These are phyloP conservation scores for Cryptococcus sp. DNA, from an alignment of 1,284 basidiomycete species.

Conservation along the genomic window DNA sequence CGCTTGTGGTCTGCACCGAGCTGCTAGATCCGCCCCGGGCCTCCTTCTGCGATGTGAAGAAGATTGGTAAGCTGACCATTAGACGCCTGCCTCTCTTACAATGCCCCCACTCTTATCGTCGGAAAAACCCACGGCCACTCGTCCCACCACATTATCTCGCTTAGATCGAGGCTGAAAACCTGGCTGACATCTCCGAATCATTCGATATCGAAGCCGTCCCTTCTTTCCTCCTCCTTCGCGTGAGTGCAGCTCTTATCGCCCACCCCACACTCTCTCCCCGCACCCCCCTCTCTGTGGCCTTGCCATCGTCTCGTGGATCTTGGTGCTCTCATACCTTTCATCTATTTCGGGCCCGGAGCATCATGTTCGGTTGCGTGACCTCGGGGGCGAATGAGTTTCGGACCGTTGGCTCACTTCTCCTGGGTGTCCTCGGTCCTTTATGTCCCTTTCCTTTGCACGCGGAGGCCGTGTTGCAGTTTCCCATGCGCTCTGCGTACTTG, in stretches of 20 bases:
- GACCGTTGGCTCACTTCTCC: no score
- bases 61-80: constrained; percentile 2
- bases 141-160: not conserved
- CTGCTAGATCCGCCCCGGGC: not conserved
- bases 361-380: no score
- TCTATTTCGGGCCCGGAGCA: not conserved
- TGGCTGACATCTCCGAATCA: constrained; percentile 85
- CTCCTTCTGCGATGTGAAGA: not conserved
- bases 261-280: not conserved
- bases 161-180: constrained; percentile 85
- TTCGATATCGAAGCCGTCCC: constrained; percentile 93
- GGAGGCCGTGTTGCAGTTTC: no score
- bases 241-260: constrained; percentile 46
- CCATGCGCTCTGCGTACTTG: no score
- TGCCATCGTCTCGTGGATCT: not conserved
- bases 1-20: not conserved
- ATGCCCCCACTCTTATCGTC: not conserved
- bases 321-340: not conserved
- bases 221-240: constrained; percentile 75
- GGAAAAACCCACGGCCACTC: not conserved
- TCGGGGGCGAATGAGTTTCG: no score
- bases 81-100: not conserved
- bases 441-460: no score
- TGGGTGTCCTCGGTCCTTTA: no score
- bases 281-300: not conserved